A percentile compares a stretch with the other conserved stretches of the same genome.
These are phyloP conservation scores for Claviceps sp. DNA, from an alignment of 2,329 filamentous ascomycete genomes.

Conservation along the genomic window DNA sequence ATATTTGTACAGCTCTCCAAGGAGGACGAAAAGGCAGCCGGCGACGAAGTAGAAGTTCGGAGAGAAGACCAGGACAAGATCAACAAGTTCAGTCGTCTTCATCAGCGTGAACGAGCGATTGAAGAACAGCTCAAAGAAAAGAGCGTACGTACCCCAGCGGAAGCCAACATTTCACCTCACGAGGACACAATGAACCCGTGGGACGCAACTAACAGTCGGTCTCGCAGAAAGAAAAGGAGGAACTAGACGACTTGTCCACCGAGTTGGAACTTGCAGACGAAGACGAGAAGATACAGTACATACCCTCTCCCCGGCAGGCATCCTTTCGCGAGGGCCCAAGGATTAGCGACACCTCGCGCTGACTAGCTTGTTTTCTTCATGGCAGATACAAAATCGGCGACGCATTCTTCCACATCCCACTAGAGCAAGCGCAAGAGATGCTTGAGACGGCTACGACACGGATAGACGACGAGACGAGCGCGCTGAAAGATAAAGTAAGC, in stretches of 20 bases:
- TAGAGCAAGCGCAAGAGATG: slow-evolving; percentile 77
- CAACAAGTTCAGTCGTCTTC: slow-evolving; percentile 90
- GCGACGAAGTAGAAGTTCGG: slow-evolving; percentile 83
- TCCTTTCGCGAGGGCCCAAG: background rate
- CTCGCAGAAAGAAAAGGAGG: slow-evolving; percentile 88
- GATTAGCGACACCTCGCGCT: background rate
- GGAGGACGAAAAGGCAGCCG: slow-evolving; percentile 66
- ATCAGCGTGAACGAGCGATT: slow-evolving; percentile 67
- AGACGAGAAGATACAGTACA: slow-evolving; percentile 81
- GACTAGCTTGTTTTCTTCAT: slow-evolving; percentile 1
- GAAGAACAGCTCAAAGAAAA: slow-evolving; percentile 73
- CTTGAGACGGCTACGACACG: slow-evolving; percentile 56
- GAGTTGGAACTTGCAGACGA: slow-evolving; percentile 94
- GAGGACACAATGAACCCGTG: too few species aligned
- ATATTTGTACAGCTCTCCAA: slow-evolving; percentile 58
- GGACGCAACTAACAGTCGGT: background rate
- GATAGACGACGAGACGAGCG: slow-evolving; percentile 64
- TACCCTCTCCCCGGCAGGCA: background rate
- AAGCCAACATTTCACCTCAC: too few species aligned
- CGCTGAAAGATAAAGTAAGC: slow-evolving; percentile 63
- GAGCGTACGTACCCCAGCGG: slow-evolving; percentile 39
- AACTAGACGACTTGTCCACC: slow-evolving; percentile 80
- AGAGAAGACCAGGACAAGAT: slow-evolving; percentile 98
- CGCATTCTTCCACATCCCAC: slow-evolving; percentile 77
- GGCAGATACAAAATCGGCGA: slow-evolving; percentile 90